Conservation (phyloP, 2,329 filamentous ascomycete genomes). For the Phoma sp. region DNA sequence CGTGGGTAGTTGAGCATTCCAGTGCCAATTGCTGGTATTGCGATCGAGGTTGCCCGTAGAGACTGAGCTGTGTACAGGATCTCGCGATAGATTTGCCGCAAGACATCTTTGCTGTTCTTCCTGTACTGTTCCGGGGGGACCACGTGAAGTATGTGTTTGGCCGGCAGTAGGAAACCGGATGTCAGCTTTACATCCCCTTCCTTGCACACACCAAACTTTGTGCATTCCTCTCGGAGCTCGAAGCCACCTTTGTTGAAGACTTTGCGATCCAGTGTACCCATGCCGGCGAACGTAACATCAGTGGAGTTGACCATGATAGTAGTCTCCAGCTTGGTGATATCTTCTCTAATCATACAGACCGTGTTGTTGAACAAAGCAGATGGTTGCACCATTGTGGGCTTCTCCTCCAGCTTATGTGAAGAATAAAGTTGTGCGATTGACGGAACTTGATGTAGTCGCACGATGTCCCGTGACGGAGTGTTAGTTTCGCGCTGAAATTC, state of each 20-base stretch:
- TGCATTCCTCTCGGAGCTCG: slow-evolving; percentile 30
- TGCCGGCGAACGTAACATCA: slow-evolving; percentile 31
- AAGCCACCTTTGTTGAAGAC: slow-evolving; percentile 42
- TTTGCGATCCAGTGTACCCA: slow-evolving; percentile 40
- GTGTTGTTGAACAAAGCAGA: slow-evolving; percentile 36
- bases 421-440: slow-evolving; percentile 40
- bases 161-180: slow-evolving; percentile 36
- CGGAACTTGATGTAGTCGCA: slow-evolving; percentile 36
- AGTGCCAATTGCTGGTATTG: slow-evolving; percentile 44
- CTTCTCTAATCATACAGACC: slow-evolving; percentile 40
- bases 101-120: slow-evolving; percentile 30
- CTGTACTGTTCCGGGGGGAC: slow-evolving; percentile 37
- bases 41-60: slow-evolving; percentile 39
- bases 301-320: slow-evolving; percentile 47
- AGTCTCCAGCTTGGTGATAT: slow-evolving; percentile 44
- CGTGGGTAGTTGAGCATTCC: slow-evolving; percentile 39
- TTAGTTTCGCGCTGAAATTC: slow-evolving; percentile 30
- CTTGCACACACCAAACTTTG: slow-evolving; percentile 32
- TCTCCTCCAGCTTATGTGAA: slow-evolving; percentile 31
- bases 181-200: slow-evolving; percentile 41
- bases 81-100: slow-evolving; percentile 41
- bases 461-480: slow-evolving; percentile 17
- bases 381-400: slow-evolving; percentile 31
- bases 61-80: slow-evolving; percentile 33
- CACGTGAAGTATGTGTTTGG: slow-evolving; percentile 39